Evolutionary conservation across 2,329 filamentous ascomycete genomes (phyloP).

Genomic region (Epichloe brachyelytri): DNA sequence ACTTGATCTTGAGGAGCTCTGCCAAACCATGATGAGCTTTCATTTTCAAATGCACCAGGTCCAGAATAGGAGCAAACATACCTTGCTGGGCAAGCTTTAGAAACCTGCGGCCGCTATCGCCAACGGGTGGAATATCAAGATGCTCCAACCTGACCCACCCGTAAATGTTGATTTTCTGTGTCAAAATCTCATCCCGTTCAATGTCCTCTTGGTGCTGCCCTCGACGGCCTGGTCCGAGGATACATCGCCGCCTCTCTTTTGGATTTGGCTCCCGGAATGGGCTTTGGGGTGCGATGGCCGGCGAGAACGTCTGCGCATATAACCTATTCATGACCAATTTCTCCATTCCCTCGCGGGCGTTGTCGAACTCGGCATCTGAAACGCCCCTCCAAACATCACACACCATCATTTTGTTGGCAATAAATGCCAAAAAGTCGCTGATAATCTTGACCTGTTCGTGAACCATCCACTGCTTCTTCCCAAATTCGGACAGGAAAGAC

Average conservation of each 20-base stretch:
- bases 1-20: conserved; percentile 94
- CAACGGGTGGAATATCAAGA: conserved; percentile 77
- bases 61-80: conserved; percentile 18
- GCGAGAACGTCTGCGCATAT: conserved; percentile 92
- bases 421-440: conserved; percentile 89
- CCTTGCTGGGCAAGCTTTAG: conserved; percentile 80
- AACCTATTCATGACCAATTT: conserved; percentile 98
- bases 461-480: conserved; percentile 98
- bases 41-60: background rate
- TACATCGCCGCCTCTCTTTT: conserved; percentile 56
- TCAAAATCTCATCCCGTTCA: conserved; percentile 86
- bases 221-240: conserved; percentile 68
- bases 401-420: conserved; percentile 93
- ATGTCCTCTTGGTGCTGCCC: conserved; percentile 98
- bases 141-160: conserved; percentile 89
- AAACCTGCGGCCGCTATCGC: conserved; percentile 78
- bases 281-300: conserved; percentile 77
- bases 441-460: conserved; percentile 99
- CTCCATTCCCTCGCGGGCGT: conserved; percentile 97
- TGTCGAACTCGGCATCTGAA: conserved; percentile 94
- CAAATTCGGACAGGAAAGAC: conserved; percentile 89
- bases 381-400: conserved; percentile 96
- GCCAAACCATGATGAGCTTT: conserved; percentile 1
- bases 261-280: conserved; percentile 54
- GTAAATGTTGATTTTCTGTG: conserved; percentile 95